Base-by-base conservation (phyloP, 2,329 filamentous ascomycete species). In the Botrytis fabae region DNA sequence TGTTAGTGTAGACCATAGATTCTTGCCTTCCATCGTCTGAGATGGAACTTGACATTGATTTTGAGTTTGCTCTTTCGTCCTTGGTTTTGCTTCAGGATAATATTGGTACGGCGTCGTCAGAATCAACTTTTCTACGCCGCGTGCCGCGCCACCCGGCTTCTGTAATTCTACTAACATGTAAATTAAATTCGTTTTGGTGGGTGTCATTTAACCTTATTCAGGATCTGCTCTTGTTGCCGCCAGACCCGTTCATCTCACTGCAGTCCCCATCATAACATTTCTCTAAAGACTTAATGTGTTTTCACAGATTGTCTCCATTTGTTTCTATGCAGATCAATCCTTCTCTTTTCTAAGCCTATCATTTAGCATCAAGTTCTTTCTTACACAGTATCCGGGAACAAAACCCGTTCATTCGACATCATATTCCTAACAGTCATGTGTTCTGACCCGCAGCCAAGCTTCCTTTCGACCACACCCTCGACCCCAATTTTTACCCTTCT, bases 41-140 rank as follows among this genome's bases (percentile, higher is more conserved):
- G 18, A 8, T 20, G 2, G 25, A 54, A 7, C 25, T n/a, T n/a
- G 48, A 16, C 12, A 6, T 51, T 51, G 10, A 60, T 1, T 1
- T 44, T 35, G 28, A 28, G 25, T 48, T 20, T 28, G 9, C 40
- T 3, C n/a, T 48, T 22, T 20, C 28, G 18, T 22, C 10, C 18
- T 18, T 65, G 6, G 8, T 6, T 40, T 32, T 48, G 12, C 46
- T 66, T 25, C 22, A 8, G 32, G 42, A 48, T 35, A 2, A 44
- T 25, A 16, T 32, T 25, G 12, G 14, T 20, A 54, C 20, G 22
- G 35, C 35, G 25, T 48, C 28, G 25, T 35, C 28, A 65, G 38
- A 68, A 25, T 42, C 66, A 60, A 60, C 66, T 22, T 69, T 46
- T 69, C 22, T 9, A 46, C 66, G 66, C 51, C 51, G 7, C 40